Evolutionary conservation across 495 filamentous ascomycete genomes (phyloP).

Genomic region (Talaromyces proteolyticus): DNA sequence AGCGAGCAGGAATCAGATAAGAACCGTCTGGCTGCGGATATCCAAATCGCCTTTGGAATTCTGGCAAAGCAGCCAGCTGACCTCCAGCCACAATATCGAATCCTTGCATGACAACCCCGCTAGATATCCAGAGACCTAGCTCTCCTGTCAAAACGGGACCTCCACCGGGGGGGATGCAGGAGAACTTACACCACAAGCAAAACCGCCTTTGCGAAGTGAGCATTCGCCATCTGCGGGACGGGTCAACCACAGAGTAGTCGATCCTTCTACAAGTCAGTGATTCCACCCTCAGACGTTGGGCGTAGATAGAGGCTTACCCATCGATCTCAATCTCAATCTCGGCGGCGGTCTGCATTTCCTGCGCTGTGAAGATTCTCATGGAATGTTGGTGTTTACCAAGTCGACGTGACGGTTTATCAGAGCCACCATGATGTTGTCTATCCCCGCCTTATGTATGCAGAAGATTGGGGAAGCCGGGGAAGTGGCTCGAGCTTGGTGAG

Average conservation of each 20-base stretch:
- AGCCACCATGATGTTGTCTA: not conserved
- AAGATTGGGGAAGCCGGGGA: not conserved
- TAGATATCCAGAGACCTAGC: conserved; percentile 15
- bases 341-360: not conserved
- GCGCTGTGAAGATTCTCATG: not conserved
- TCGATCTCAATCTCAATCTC: not conserved
- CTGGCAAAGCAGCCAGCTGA: conserved; percentile 15
- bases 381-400: not conserved
- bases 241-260: conserved; percentile 14
- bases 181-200: conserved; percentile 12
- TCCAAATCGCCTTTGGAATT: conserved; percentile 13
- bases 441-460: not conserved
- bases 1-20: conserved; percentile 14
- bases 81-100: conserved; percentile 16
- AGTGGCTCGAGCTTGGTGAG: not conserved
- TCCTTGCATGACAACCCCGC: conserved; percentile 16
- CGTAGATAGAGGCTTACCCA: conserved; percentile 1
- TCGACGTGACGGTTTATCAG: not conserved
- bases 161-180: not conserved
- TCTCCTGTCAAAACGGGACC: not conserved
- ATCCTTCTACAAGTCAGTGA: conserved; percentile 8
- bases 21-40: conserved; percentile 8
- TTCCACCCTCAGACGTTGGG: not conserved
- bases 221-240: conserved; percentile 10
- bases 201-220: conserved; percentile 12